Base-by-base conservation (phyloP, 2,329 filamentous ascomycete species). In the Pyrenochaeta sp. region DNA sequence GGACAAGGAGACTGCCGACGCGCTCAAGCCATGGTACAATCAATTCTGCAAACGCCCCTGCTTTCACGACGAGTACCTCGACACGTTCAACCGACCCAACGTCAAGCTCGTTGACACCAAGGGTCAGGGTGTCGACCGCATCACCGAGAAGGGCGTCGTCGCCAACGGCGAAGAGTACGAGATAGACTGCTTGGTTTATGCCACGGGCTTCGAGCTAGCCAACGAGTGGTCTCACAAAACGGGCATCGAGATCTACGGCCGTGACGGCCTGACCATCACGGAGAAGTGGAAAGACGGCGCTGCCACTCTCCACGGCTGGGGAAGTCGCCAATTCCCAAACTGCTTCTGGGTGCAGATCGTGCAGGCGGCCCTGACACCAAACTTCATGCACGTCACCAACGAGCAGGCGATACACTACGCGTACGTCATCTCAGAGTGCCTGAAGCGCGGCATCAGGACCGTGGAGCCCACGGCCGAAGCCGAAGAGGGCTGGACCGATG, bases 1-100 rank as follows among this genome's bases (percentile, higher is more conserved):
- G 24, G 76, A 86, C 52, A 63, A 65, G 8, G 65, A 62, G 1
- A 81, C 77, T 0, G 83, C 83, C 0, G 73, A 74, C 19, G 73
- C 66, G 2, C 73, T 86, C 6, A 81, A 83, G 58, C 72, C 82
- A 0, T 85, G 81, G 80, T 87, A 86, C 57, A 76, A 80, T 0
- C 67, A 68, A 0, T 85, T 80, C 77, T 87, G 84, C 72, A 87
- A 87, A 63, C 77, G 84, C 0, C 83, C 84, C 0, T 78, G 73
- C 27, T 86, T 85, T 65, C 81, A 82, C 64, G 81, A 86, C 55
- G 74, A 77, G 4, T 86, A 84, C 55, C 74, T 87, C 0, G 58
- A 73, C 3, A 54, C 77, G 0, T 87, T 87, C 75, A 88, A 88
- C 65, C 61, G 59, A 20, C 65, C 74, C 0, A 79, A 84, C 53